Conservation (phyloP, 306 rosid genomes). For the Cicer yamashitae region DNA sequence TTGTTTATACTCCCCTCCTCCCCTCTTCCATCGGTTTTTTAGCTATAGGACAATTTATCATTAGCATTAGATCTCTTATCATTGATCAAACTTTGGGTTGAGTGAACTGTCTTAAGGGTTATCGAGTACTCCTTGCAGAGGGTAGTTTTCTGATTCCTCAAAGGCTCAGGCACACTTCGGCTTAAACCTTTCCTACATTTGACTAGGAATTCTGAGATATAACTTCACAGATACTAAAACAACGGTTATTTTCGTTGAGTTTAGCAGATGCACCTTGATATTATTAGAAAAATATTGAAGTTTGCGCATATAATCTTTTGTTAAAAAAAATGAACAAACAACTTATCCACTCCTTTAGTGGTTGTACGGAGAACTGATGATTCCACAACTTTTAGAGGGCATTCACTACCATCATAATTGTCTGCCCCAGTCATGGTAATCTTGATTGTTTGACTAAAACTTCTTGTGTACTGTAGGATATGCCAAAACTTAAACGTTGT, state of each 20-base stretch:
- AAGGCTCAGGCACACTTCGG: background rate
- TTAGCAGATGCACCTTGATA: conserved; percentile 17
- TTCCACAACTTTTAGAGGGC: background rate
- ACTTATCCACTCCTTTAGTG: background rate
- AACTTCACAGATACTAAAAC: conserved; percentile 11
- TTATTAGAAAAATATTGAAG: conserved; percentile 18
- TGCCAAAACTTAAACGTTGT: conserved; percentile 80
- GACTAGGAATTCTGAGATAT: background rate
- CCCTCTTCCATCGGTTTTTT: conserved; percentile 15
- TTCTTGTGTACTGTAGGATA: conserved; percentile 59
- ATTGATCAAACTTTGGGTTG: conserved; percentile 10
- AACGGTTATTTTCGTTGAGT: conserved; percentile 13
- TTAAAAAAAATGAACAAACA: no score
- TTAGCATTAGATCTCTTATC: conserved; percentile 5
- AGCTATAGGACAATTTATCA: background rate
- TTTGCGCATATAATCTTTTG: background rate
- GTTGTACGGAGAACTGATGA: background rate
- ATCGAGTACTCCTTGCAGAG: conserved; percentile 1
- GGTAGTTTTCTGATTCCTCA: conserved; percentile 19
- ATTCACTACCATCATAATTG: background rate
- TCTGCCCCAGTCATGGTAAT: conserved; percentile 5
- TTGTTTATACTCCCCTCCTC: background rate
- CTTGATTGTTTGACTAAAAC: conserved; percentile 11
- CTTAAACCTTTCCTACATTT: conserved; percentile 1
- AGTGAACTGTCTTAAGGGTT: conserved; percentile 18